Base-by-base conservation (phyloP, 768 basidiomycete genomes). In the Epithele typhae region DNA sequence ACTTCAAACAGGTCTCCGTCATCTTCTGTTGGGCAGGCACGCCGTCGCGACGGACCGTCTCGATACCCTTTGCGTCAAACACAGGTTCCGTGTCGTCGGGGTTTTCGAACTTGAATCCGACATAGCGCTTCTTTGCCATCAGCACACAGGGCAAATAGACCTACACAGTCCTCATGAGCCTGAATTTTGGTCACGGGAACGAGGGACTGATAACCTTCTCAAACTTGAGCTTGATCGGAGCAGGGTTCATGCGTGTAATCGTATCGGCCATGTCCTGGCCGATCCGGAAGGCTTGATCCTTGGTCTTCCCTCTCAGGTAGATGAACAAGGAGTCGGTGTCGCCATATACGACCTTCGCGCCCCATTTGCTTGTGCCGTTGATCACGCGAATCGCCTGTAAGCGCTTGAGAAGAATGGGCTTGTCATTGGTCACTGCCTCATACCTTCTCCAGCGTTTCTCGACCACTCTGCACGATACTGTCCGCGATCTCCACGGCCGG, bases 101-200 rank as follows among this genome's bases (percentile, higher is more conserved):
- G 43, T 69, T 76, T 65, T 99, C 96, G 53, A 86, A 97, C 61
- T 93, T 95, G 72, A 90, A 96, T 1, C 96, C 96, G 18, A 98
- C 95, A 56, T 99, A 99, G 56, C 95, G 81, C 64, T 99, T 99
- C 75, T 99, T 99, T 2, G 95, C 91, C 76, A 96, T 78, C n/a
- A 99, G 75, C 0, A 97, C 82, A 57, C 89, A 94, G 2, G 93
- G 93, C 36, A 93, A 75, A 63, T 97, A 98, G 3, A 98, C 92
- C 92, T 95, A 57, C 2, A 18, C 44, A 35, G 17, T 25, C 1
- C 23, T n/a, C 35, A 21, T 33, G n/a, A 32, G 14, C n/a, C 25
- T 15, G 30, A n/a, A 37, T 15, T 17, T n/a, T 11, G n/a, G 24
- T 19, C 33, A 30, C 10, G 25, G 18, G 37, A 30, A 45, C 33